Evolutionary conservation across 2,329 filamentous ascomycete genomes (phyloP).

Genomic region (Beauveria pseudobassiana): DNA sequence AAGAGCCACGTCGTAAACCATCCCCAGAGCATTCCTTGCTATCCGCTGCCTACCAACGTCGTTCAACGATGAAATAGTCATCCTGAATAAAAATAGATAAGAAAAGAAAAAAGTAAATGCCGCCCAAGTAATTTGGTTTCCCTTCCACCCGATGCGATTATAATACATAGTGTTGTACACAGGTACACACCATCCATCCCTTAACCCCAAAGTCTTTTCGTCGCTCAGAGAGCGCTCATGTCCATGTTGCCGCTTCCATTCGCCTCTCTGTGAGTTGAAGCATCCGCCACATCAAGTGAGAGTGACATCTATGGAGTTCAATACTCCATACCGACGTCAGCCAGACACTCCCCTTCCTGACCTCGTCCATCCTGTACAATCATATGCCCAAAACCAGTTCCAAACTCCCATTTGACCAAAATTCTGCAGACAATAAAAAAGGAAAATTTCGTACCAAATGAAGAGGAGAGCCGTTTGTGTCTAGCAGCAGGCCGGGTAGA

Average conservation of each 20-base stretch:
- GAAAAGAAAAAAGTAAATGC: neutral
- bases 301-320: neutral
- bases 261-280: neutral
- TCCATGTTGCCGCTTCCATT: neutral
- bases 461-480: neutral
- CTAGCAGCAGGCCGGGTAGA: neutral
- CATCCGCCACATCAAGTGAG: neutral
- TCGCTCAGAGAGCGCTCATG: neutral
- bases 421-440: neutral
- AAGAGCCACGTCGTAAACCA: too few relatives aligned
- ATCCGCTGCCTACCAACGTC: neutral
- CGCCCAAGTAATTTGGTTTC: neutral
- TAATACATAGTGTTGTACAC: constrained; percentile 10
- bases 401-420: neutral
- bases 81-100: neutral
- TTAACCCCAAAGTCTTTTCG: neutral
- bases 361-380: neutral
- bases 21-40: neutral
- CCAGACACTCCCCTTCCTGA: neutral
- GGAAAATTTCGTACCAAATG: neutral
- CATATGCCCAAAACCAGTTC: neutral
- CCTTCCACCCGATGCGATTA: constrained; percentile 4
- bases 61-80: neutral
- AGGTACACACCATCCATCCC: constrained; percentile 1
- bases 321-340: neutral